Conservation (phyloP, 2,329 filamentous ascomycete species). For the Sporothrix luriei region DNA sequence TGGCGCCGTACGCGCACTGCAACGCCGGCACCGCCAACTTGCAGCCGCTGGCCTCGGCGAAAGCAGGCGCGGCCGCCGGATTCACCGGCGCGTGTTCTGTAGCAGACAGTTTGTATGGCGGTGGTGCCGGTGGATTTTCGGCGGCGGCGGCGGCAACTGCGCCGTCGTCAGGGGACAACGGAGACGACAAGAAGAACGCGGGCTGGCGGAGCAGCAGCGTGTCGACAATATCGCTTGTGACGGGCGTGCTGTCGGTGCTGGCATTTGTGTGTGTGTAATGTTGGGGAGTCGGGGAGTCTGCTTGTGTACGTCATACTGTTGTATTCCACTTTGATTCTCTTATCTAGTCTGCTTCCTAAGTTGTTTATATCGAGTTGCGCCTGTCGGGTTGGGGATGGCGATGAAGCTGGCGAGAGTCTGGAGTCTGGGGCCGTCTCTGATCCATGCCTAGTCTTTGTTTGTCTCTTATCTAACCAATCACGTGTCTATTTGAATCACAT, state of each 20-base stretch:
- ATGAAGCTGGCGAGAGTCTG: too few species aligned
- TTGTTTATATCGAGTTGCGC: too few species aligned
- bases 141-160: neutral
- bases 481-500: too few species aligned
- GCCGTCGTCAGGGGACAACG: neutral
- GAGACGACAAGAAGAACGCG: conserved; percentile 19
- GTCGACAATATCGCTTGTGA: neutral
- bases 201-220: neutral
- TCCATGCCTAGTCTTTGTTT: too few species aligned
- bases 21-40: conserved; percentile 33
- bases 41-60: conserved; percentile 20
- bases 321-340: neutral
- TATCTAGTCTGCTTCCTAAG: neutral
- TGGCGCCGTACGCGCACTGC: conserved; percentile 43
- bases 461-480: too few species aligned
- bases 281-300: neutral
- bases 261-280: neutral
- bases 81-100: conserved; percentile 35
- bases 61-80: conserved; percentile 27
- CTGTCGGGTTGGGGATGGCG: too few species aligned
- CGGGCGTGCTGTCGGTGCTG: neutral
- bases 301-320: neutral
- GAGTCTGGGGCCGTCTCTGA: too few species aligned
- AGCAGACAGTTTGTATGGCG: conserved; percentile 24
- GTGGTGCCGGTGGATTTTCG: conserved; percentile 11